phyloP scores from a whole-genome alignment of 257 asterid species.

The Hygrophila difformis region DNA sequence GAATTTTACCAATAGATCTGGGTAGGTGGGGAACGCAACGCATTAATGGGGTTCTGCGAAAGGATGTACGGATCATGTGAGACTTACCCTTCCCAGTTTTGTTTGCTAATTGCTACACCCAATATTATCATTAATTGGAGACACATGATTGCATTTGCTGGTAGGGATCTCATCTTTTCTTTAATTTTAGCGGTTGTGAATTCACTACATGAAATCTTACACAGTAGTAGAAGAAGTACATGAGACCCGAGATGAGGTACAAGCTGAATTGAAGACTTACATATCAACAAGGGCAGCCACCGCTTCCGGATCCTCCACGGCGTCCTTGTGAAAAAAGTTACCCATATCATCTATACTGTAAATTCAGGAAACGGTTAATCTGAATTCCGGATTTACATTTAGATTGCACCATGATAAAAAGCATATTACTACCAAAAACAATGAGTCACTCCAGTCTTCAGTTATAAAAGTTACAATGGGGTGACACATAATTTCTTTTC shows the following conservation, averaged over 20 bases:
- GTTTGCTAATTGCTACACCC: no score
- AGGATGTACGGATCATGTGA: constrained; percentile 28
- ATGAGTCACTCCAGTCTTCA: no score
- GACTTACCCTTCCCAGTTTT: not conserved
- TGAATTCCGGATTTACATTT: no score
- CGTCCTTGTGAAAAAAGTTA: constrained; percentile 33
- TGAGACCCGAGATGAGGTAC: not conserved
- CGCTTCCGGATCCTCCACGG: constrained; percentile 71
- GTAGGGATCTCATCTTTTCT: not conserved
- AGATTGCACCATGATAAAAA: no score
- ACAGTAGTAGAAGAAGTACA: not conserved
- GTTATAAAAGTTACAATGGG: no score
- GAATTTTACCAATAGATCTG: not conserved
- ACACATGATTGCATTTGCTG: constrained; percentile 4
- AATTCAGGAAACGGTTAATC: not conserved
- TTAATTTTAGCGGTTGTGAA: not conserved
- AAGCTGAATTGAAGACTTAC: constrained; percentile 46
- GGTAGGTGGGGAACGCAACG: constrained; percentile 23
- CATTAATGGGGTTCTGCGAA: constrained; percentile 14
- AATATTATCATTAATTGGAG: no score
- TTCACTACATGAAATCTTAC: not conserved
- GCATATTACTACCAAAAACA: no score
- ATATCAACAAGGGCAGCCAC: constrained; percentile 57
- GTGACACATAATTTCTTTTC: no score
- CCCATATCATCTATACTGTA: constrained; percentile 30